Conservation (phyloP, 1,284 basidiomycete species). For the Ganoderma leucocontextum region DNA sequence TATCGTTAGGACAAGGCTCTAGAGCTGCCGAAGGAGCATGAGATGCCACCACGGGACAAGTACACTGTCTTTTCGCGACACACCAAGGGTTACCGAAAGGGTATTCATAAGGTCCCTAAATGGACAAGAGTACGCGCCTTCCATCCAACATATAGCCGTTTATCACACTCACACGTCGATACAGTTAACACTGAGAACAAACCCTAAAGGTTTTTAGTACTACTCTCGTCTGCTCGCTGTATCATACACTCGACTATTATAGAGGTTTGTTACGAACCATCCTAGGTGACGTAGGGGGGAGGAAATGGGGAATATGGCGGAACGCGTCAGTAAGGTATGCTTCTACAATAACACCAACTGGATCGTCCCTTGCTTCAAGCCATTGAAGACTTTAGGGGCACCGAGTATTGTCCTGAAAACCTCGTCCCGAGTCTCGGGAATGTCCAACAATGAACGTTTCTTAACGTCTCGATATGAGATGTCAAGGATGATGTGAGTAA, state of each 20-base stretch:
- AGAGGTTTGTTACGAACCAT: conserved; percentile 32
- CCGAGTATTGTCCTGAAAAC: conserved; percentile 80
- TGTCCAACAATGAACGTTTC: conserved; percentile 77
- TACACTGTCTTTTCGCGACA: conserved; percentile 91
- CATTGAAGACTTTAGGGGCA: conserved; percentile 64
- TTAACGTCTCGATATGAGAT: conserved; percentile 75
- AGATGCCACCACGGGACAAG: conserved; percentile 92
- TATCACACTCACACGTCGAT: conserved; percentile 23
- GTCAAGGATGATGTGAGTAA: conserved; percentile 85
- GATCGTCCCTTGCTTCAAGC: conserved; percentile 74
- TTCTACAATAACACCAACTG: conserved; percentile 77
- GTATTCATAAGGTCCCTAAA: conserved; percentile 96
- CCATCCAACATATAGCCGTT: conserved; percentile 11
- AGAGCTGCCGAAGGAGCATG: conserved; percentile 85
- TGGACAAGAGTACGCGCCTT: conserved; percentile 81
- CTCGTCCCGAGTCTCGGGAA: conserved; percentile 83
- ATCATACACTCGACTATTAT: conserved; percentile 35
- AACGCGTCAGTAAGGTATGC: conserved; percentile 25
- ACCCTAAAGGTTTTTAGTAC: conserved; percentile 88
- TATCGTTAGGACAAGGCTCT: conserved; percentile 66
- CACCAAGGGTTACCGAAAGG: conserved; percentile 85
- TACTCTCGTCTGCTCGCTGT: conserved; percentile 33
- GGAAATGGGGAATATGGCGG: conserved; percentile 16
- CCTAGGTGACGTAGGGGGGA: conserved; percentile 26
- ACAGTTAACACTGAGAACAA: conserved; percentile 84